These are phyloP conservation scores for Chaetoceros muelleri DNA, from an alignment of 108 stramenopile species.

Conservation along the genomic window DNA sequence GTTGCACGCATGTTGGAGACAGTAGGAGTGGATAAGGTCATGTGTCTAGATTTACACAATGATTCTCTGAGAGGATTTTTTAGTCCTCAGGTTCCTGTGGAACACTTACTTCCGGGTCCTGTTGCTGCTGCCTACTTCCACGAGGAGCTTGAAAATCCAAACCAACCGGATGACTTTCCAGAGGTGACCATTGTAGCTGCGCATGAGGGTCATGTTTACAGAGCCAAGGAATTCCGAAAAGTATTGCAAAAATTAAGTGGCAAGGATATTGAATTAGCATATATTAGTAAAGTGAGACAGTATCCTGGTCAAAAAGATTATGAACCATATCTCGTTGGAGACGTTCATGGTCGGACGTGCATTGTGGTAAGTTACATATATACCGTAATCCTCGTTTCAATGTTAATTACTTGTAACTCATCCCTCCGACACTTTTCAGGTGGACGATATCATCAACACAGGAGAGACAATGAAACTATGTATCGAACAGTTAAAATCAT, in stretches of 20 bases:
- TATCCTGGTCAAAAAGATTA: slow-evolving; percentile 24
- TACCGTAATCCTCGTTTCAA: not conserved
- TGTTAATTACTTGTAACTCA: slow-evolving; percentile 1
- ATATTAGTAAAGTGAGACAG: slow-evolving; percentile 50
- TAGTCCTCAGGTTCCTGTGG: slow-evolving; percentile 55
- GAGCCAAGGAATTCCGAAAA: slow-evolving; percentile 66
- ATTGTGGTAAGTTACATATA: slow-evolving; percentile 40
- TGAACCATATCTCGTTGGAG: slow-evolving; percentile 52
- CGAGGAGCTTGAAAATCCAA: slow-evolving; percentile 48
- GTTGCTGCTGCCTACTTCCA: slow-evolving; percentile 88
- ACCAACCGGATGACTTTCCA: slow-evolving; percentile 19
- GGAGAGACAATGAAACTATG: slow-evolving; percentile 59
- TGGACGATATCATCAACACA: slow-evolving; percentile 83
- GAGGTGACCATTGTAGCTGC: slow-evolving; percentile 73
- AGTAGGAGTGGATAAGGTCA: slow-evolving; percentile 82
- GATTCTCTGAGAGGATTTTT: slow-evolving; percentile 61
- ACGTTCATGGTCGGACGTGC: slow-evolving; percentile 67
- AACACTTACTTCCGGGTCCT: slow-evolving; percentile 75
- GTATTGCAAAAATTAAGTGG: slow-evolving; percentile 70
- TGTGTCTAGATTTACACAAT: slow-evolving; percentile 78
- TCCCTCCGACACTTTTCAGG: not conserved
- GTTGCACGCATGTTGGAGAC: slow-evolving; percentile 68
- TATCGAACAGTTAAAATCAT: slow-evolving; percentile 39
- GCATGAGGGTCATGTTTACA: slow-evolving; percentile 75
- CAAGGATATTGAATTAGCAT: slow-evolving; percentile 57